phyloP scores from a whole-genome alignment of 202 grass and related monocot genomes.

The Dendrocalamus latiflorus region DNA sequence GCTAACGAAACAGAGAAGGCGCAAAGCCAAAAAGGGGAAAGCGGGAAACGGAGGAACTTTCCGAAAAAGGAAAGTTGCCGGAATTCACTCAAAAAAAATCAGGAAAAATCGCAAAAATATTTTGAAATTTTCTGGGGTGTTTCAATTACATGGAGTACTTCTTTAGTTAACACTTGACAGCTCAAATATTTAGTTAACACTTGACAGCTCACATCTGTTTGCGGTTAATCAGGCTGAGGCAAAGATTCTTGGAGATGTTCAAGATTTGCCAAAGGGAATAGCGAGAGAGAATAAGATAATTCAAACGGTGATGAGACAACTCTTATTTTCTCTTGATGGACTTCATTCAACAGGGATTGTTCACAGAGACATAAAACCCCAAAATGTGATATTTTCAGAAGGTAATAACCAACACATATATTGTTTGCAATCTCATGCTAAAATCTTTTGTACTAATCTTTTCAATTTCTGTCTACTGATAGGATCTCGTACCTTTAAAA shows the following conservation, averaged over 20 bases:
- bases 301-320: slow-evolving; percentile 94
- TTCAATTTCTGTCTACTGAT: slow-evolving; percentile 14
- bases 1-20: no score
- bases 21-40: no score
- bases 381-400: slow-evolving; percentile 98
- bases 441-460: slow-evolving; percentile 8
- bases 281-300: slow-evolving; percentile 88
- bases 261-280: slow-evolving; percentile 77
- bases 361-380: slow-evolving; percentile 97
- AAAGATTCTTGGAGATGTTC: slow-evolving; percentile 87
- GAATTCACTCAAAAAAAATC: no score
- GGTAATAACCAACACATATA: slow-evolving; percentile 39
- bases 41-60: no score
- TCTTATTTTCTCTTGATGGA: slow-evolving; percentile 89
- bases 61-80: no score
- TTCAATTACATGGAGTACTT: background rate
- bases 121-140: no score
- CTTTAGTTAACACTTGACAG: no score
- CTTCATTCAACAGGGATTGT: slow-evolving; percentile 97
- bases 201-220: background rate
- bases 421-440: background rate
- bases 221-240: slow-evolving; percentile 64
- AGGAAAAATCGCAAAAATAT: no score
- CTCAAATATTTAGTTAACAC: background rate
- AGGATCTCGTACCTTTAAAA: slow-evolving; percentile 82